phyloP scores from a whole-genome alignment of 1,284 basidiomycete genomes.

The Takashimella tepidaria region DNA sequence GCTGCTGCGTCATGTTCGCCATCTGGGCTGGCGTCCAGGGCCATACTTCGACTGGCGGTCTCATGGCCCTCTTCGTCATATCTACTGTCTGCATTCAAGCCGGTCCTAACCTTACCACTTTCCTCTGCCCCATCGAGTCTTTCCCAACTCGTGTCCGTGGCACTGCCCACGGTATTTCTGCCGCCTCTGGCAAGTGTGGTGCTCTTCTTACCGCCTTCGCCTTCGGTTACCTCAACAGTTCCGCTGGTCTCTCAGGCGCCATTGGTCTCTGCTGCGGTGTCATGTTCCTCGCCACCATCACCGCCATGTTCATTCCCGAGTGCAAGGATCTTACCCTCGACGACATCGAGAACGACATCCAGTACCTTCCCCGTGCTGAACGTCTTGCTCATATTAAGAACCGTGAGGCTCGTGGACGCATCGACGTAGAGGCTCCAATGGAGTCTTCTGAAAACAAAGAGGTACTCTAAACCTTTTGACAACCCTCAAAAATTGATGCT shows the following conservation, averaged over 20 bases:
- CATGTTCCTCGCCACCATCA: not conserved
- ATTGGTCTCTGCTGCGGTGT: not conserved
- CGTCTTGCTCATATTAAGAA: not conserved
- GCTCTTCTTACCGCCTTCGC: not conserved
- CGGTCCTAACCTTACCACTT: conserved; percentile 77
- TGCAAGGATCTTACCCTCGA: not conserved
- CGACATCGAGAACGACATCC: not conserved
- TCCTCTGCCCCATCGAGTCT: conserved; percentile 71
- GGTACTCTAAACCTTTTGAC: too few relatives aligned
- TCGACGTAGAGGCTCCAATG: not conserved
- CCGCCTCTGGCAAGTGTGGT: conserved; percentile 74
- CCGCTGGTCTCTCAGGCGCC: not conserved
- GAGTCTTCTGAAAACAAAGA: too few relatives aligned
- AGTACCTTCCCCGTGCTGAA: not conserved
- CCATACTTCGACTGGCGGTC: not conserved
- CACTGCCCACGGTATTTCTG: conserved; percentile 78
- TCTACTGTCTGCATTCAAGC: conserved; percentile 42
- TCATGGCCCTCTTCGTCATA: not conserved
- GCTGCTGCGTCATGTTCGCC: conserved; percentile 1
- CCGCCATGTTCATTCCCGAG: not conserved
- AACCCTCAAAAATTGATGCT: too few relatives aligned
- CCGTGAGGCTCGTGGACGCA: not conserved
- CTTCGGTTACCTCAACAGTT: not conserved
- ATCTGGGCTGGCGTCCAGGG: conserved; percentile 4
- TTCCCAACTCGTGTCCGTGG: conserved; percentile 84